These are phyloP conservation scores for Orbilia oligospora DNA, from an alignment of 2,329 filamentous ascomycete genomes.

Conservation along the genomic window DNA sequence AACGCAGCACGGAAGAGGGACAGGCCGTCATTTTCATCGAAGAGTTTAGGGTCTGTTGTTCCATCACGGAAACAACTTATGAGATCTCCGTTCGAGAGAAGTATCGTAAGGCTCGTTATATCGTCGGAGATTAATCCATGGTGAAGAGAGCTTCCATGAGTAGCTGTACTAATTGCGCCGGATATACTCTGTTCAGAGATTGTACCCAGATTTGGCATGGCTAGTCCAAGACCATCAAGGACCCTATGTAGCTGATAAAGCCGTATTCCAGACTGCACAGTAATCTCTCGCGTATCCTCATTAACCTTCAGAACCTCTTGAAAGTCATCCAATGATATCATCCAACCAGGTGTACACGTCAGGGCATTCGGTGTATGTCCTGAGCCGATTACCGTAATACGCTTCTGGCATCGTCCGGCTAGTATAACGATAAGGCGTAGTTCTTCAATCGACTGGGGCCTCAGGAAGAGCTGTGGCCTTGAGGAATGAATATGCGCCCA, in stretches of 20 bases:
- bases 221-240: constrained; percentile 81
- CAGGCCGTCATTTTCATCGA: constrained; percentile 51
- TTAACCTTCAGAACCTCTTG: constrained; percentile 80
- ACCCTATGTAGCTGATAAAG: constrained; percentile 80
- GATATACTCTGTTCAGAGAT: constrained; percentile 96
- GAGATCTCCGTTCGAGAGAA: constrained; percentile 83
- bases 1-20: constrained; percentile 91
- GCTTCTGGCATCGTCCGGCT: constrained; percentile 83
- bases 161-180: constrained; percentile 91
- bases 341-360: constrained; percentile 84
- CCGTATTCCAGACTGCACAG: constrained; percentile 89
- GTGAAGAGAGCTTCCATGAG: constrained; percentile 86
- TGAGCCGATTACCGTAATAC: constrained; percentile 88
- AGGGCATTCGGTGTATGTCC: constrained; percentile 92
- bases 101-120: constrained; percentile 81
- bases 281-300: constrained; percentile 75
- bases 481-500: constrained; percentile 96
- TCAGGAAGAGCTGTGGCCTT: constrained; percentile 89
- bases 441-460: constrained; percentile 82
- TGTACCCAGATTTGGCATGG: constrained; percentile 91
- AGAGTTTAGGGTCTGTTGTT: constrained; percentile 69
- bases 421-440: constrained; percentile 86
- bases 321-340: constrained; percentile 91
- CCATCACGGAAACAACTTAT: constrained; percentile 77
- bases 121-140: constrained; percentile 89